Evolutionary conservation across 2,329 filamentous ascomycete genomes (phyloP).

Genomic region (Sporothrix mexicana): DNA sequence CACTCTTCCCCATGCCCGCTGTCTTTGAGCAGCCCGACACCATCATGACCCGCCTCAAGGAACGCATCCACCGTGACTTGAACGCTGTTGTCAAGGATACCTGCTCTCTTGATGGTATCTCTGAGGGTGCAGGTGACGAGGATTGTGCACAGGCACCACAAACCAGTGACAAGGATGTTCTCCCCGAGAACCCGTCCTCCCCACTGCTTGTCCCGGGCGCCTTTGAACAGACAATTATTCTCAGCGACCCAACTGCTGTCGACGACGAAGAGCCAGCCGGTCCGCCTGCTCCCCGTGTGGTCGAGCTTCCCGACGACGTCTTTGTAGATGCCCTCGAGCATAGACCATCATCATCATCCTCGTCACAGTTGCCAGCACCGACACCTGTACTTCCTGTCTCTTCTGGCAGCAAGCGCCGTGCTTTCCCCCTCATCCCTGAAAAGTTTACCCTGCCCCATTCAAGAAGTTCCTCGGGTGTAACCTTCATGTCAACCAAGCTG

Average conservation of each 20-base stretch:
- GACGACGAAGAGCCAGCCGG: not conserved
- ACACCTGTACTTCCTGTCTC: not conserved
- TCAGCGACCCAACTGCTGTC: not conserved
- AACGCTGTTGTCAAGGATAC: slow-evolving; percentile 59
- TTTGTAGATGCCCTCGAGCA: slow-evolving; percentile 17
- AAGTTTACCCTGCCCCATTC: slow-evolving; percentile 33
- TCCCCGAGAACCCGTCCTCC: not conserved
- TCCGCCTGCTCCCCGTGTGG: slow-evolving; percentile 30
- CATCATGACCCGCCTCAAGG: slow-evolving; percentile 50
- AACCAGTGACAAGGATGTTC: not conserved
- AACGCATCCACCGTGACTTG: slow-evolving; percentile 56
- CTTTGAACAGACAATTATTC: slow-evolving; percentile 14
- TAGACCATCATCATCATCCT: too few species aligned
- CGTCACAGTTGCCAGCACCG: not conserved
- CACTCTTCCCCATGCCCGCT: slow-evolving; percentile 44
- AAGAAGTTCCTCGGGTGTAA: not conserved
- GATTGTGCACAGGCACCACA: not conserved
- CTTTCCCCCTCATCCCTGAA: slow-evolving; percentile 40
- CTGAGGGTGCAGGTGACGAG: slow-evolving; percentile 37
- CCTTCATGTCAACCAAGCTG: not conserved
- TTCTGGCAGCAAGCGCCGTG: slow-evolving; percentile 31
- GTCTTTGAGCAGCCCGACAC: slow-evolving; percentile 48
- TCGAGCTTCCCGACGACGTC: slow-evolving; percentile 34
- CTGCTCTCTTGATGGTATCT: slow-evolving; percentile 50
- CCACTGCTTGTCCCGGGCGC: not conserved